These are phyloP conservation scores for Pelargonium exstipulatum DNA, from an alignment of 441 rosid genomes.

Conservation along the genomic window DNA sequence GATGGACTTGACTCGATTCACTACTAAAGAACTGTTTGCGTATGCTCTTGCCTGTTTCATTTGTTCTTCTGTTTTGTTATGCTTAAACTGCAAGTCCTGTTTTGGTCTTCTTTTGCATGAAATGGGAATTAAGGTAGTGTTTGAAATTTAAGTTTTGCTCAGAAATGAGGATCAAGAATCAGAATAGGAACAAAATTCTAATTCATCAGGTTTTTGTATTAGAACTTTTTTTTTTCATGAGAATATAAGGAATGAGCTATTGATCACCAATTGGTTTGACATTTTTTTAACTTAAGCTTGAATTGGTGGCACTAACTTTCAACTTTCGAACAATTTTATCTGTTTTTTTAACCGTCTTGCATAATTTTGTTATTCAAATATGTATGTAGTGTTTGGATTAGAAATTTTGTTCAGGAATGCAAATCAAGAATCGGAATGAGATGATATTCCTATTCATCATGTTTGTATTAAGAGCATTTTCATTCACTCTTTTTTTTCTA, in stretches of 20 bases:
- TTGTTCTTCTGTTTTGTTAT: background rate
- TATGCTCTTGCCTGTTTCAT: slow-evolving; percentile 30
- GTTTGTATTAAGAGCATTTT: too few relatives aligned
- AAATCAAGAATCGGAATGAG: too few relatives aligned
- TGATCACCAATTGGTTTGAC: background rate
- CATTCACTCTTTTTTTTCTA: too few relatives aligned
- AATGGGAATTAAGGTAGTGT: background rate
- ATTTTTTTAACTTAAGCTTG: background rate
- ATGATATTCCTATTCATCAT: too few relatives aligned
- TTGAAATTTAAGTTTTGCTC: background rate
- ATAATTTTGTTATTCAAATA: background rate
- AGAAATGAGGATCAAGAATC: too few relatives aligned
- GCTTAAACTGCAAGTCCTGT: background rate
- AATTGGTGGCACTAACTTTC: background rate
- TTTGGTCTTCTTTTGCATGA: background rate
- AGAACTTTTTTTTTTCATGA: too few relatives aligned
- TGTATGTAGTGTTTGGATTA: too few relatives aligned
- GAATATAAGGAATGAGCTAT: too few relatives aligned
- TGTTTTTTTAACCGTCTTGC: background rate
- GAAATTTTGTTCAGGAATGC: too few relatives aligned
- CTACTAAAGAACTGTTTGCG: slow-evolving; percentile 71
- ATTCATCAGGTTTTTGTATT: too few relatives aligned
- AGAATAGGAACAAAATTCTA: too few relatives aligned
- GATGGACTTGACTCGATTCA: slow-evolving; percentile 73
- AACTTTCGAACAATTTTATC: background rate